These are phyloP conservation scores for Aureobasidium mangrovei DNA, from an alignment of 2,329 filamentous ascomycete species.

Conservation along the genomic window DNA sequence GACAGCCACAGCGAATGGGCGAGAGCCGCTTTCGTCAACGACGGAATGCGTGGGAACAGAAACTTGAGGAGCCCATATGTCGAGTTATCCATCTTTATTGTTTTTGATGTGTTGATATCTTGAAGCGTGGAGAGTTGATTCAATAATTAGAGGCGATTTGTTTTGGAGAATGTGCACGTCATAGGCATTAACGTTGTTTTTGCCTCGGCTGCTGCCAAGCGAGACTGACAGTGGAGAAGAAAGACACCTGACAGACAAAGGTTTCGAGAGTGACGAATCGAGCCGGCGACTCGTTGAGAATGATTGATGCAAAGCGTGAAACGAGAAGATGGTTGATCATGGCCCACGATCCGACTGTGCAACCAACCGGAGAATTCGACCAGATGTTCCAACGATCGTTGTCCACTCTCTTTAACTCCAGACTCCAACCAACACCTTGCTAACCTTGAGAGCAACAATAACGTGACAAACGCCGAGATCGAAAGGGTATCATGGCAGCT, in stretches of 20 bases:
- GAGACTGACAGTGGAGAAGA: no score
- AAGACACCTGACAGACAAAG: no score
- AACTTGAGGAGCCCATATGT: conserved; percentile 23
- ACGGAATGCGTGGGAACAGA: conserved; percentile 50
- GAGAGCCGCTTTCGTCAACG: conserved; percentile 53
- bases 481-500: background rate
- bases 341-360: no score
- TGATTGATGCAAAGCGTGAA: no score
- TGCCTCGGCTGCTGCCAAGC: no score
- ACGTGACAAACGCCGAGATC: background rate
- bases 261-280: no score
- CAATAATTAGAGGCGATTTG: no score
- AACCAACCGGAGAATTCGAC: background rate
- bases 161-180: no score
- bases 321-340: no score
- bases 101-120: background rate
- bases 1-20: conserved; percentile 60
- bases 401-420: background rate
- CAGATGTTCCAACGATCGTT: background rate
- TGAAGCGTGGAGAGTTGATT: no score
- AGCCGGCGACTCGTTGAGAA: no score
- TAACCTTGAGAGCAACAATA: background rate
- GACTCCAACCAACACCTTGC: conserved; percentile 8
- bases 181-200: no score
- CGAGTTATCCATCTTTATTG: conserved; percentile 19